Evolutionary conservation across 2,329 filamentous ascomycete species (phyloP), one percentile per base, ranked within the genome.

Genomic region (Aspergillus glaucus): DNA sequence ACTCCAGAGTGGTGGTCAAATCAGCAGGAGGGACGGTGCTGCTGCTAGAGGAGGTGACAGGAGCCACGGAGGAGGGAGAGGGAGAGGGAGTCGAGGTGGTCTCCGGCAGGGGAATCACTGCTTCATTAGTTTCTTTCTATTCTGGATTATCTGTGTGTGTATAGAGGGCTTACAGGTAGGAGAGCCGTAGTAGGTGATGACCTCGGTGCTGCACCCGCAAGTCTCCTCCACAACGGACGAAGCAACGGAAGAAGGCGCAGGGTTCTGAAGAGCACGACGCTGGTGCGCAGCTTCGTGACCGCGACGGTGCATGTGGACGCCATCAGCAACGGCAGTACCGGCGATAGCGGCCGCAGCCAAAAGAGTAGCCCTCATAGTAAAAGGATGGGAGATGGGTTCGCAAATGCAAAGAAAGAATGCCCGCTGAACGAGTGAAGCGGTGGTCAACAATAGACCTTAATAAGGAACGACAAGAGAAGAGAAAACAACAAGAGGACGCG

Each of bases 131-230:
- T 22, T 39, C 43, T 53, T 22, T 39, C 43, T 49, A 55, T 36
- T 30, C 37, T 34, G 32, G 2, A 21, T 39, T n/a, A 15, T n/a
- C 40, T 5, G 4, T 43, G 4, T n/a, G n/a, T n/a, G n/a, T n/a
- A n/a, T 10, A 19, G n/a, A 12, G 4, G 10, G n/a, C 73, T 59
- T 63, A 87, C 85, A 73, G 57, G 80, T 85, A 48, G 81, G 71
- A 64, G 80, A 75, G 64, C 86, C 86, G 61, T 80, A 84, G 73
- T 80, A 78, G 64, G 84, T 88, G 68, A 79, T 80, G 72, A 83
- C 86, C 75, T 86, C 81, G 67, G 87, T 89, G 56, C 79, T 85
- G 80, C 87, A 92, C 54, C 79, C 79, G 67, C 86, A 89, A 47
- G 71, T 68, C 54, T 76, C 66, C 30, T 72, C 73, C 54, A 67